These are phyloP conservation scores for Tremella mesenterica DNA, from an alignment of 768 basidiomycete genomes.

Conservation along the genomic window DNA sequence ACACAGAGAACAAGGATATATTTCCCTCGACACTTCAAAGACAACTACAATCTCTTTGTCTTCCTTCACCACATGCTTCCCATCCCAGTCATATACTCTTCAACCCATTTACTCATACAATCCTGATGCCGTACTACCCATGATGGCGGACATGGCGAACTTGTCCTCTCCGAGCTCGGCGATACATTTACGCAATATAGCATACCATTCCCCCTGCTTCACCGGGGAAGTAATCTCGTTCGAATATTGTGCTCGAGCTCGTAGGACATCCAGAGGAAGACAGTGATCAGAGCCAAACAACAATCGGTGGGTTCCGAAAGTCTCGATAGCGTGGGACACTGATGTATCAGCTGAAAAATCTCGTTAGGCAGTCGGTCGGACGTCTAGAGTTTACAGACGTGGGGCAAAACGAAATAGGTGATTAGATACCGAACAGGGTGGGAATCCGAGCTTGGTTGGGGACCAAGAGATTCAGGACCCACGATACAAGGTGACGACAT, in stretches of 20 bases:
- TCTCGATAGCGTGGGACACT: constrained; percentile 40
- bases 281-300: constrained; percentile 35
- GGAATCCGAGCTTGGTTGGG: no score
- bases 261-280: constrained; percentile 10
- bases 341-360: neutral
- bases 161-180: constrained; percentile 26
- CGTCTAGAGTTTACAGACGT: neutral
- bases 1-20: no score
- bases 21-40: no score
- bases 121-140: constrained; percentile 23
- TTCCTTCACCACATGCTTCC: no score
- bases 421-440: no score
- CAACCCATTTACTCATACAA: constrained; percentile 32
- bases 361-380: neutral
- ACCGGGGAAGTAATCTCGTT: constrained; percentile 18
- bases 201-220: constrained; percentile 28
- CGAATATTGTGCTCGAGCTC: constrained; percentile 2
- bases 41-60: no score
- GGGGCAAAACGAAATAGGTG: no score
- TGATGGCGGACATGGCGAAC: constrained; percentile 25
- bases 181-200: constrained; percentile 16
- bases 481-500: constrained; percentile 40
- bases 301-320: constrained; percentile 39
- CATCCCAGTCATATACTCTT: no score
- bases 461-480: constrained; percentile 10